A percentile compares a stretch with the other conserved stretches of the same genome.
phyloP scores from a whole-genome alignment of 139 green algal genomes.

The Picochlorum costavermella region DNA sequence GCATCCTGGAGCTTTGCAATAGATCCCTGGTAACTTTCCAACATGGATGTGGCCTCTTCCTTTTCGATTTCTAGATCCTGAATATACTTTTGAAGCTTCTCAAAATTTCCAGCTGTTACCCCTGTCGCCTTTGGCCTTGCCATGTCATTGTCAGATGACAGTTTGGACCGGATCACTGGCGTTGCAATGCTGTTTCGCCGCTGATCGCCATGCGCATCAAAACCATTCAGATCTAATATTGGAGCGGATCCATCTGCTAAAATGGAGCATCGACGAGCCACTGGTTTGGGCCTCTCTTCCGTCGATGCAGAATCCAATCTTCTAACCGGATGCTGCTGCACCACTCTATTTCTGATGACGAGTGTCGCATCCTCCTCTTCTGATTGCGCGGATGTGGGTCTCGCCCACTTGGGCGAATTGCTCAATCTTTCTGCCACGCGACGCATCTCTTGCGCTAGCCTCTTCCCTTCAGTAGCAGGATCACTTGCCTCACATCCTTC shows the following conservation, averaged over 20 bases:
- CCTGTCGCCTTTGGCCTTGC: neutral
- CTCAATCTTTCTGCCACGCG: slow-evolving; percentile 22
- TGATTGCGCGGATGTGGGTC: neutral
- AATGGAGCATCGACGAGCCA: neutral
- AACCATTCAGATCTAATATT: slow-evolving; percentile 8
- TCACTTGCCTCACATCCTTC: neutral
- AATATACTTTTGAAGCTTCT: slow-evolving; percentile 4
- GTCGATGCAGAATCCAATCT: neutral
- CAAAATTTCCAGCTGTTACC: neutral
- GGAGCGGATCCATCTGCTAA: neutral
- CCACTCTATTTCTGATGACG: neutral
- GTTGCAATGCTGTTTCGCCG: neutral
- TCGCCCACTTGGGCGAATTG: slow-evolving; percentile 1
- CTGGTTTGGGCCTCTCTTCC: neutral
- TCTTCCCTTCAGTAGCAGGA: slow-evolving; percentile 17
- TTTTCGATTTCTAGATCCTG: slow-evolving; percentile 4
- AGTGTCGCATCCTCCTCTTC: slow-evolving; percentile 4
- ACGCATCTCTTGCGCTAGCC: slow-evolving; percentile 23
- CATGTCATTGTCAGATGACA: neutral
- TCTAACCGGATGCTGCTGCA: neutral
- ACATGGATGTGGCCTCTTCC: slow-evolving; percentile 14
- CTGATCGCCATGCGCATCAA: slow-evolving; percentile 8
- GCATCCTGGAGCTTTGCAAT: slow-evolving; percentile 24
- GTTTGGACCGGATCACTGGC: neutral
- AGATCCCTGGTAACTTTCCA: slow-evolving; percentile 22